Base-by-base conservation (phyloP, 805 yeast genomes). In the Candida sanyiensis region DNA sequence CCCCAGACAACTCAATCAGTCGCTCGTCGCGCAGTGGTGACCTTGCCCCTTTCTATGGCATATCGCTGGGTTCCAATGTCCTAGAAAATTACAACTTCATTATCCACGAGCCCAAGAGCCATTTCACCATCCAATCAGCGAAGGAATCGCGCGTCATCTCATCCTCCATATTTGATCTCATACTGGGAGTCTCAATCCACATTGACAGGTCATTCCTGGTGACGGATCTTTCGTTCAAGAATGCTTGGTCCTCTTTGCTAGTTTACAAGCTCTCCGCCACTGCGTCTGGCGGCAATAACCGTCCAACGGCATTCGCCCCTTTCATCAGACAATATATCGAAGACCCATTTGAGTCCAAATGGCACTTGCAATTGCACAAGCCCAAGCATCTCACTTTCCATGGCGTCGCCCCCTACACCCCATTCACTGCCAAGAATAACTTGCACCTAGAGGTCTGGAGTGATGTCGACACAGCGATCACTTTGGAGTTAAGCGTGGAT, bases 271-370 rank as follows among this genome's bases (percentile, higher is more conserved):
- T 74, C 8, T 46, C 44, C 10, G 37, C 66, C 7, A 38, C n/a
- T n/a, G n/a, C n/a, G n/a, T n/a, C n/a, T n/a, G n/a, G n/a, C n/a
- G n/a, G n/a, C n/a, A 33, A 9, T 38, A 44, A 10, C 28, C 43
- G 11, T 27, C 28, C 3, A 34, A 48, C 31, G 3, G 10, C 26
- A 7, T 83, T 80, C 50, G 59, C 73, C 16, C 84, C 95, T 1
- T 66, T 87, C 26, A 58, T 83, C 3, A 69, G 87, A 40, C 96
- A 88, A 57, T 72, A 73, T 62, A 64, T 75, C 4, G 62, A 66
- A 9, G 78, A 76, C 25, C 83, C 84, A 1, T 70, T 64, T 48
- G 96, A 89, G 56, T 71, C 86, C 0, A 87, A 86, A 60, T 89
- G 90, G 88, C 83, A 79, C 50, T 59, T 82, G 7, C 70, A 79